Base-by-base conservation (phyloP, 2,329 filamentous ascomycete genomes). In the Diaporthe aspalathi region DNA sequence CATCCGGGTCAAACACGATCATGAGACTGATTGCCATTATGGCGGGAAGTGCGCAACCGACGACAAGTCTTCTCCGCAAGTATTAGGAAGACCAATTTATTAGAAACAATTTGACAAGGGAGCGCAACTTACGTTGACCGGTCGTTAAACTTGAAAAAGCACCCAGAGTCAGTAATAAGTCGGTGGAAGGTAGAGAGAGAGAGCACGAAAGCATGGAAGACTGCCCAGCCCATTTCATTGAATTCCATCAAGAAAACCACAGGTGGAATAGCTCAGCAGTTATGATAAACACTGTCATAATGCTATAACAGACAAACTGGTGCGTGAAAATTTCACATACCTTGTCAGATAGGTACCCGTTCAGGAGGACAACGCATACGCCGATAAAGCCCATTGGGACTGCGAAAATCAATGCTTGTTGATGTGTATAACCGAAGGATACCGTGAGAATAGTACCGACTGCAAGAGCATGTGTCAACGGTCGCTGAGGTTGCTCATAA, bases 1-100 rank as follows among this genome's bases (percentile, higher is more conserved):
- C 57, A 17, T 63, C 6, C 22, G 57, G 57, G 20, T 63, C 57
- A n/a, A 78, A 70, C 16, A 74, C 74, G 27, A 76, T 76, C 45
- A 76, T 76, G 6, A 76, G 57, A 4, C 75, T 71, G 24, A n/a
- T 7, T n/a, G 57, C 32, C 40, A 63, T 16, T 17, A 63, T 63
- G 2, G 57, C 40, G 11, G 43, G 57, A 35, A 63, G 17, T n/a
- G 40, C 27, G n/a, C 43, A 22, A 17, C 11, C 43, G 8, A 63
- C 22, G 24, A 63, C 12, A 14, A 63, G n/a, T 45, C 57, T 63
- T 9, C 17, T n/a, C 3, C 29, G 17, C 6, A 1, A 3, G 5
- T 17, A 11, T 49, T 24, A 49, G 43, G 20, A 12, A 22, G 11
- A 20, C 8, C 32, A 5, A n/a, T 5, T 9, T 16, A 9, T 45